A percentile compares a stretch with the other conserved stretches of the same genome.
These are phyloP conservation scores for Daldinia childiae DNA, from an alignment of 495 filamentous ascomycete species.

Conservation along the genomic window DNA sequence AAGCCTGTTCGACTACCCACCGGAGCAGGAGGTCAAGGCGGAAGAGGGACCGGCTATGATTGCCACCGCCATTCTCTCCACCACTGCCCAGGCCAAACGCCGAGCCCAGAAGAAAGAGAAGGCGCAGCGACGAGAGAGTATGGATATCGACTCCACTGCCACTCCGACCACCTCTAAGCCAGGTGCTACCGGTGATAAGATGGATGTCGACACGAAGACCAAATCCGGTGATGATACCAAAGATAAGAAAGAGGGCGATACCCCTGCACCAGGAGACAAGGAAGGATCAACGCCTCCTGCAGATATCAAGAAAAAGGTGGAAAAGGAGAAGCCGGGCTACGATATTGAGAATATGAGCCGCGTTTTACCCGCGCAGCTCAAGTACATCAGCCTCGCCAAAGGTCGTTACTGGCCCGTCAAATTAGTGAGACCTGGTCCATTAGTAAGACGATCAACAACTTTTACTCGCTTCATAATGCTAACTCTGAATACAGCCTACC, in stretches of 20 bases:
- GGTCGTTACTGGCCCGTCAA: constrained; percentile 94
- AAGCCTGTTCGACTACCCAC: constrained; percentile 97
- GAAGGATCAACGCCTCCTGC: constrained; percentile 58
- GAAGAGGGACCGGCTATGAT: constrained; percentile 95
- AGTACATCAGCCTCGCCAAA: constrained; percentile 90
- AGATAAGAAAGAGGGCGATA: constrained; percentile 65
- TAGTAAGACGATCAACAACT: constrained; percentile 7
- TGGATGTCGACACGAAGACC: constrained; percentile 82
- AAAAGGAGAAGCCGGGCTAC: constrained; percentile 97
- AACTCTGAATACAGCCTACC: constrained; percentile 73
- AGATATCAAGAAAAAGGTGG: constrained; percentile 79
- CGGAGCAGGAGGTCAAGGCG: constrained; percentile 91
- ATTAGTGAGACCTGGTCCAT: constrained; percentile 69
- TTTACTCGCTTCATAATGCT: constrained; percentile 46
- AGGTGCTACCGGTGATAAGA: constrained; percentile 75
- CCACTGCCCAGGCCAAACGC: constrained; percentile 95
- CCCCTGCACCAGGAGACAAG: constrained; percentile 61
- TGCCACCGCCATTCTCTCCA: constrained; percentile 94
- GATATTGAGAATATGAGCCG: constrained; percentile 97
- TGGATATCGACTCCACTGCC: constrained; percentile 87
- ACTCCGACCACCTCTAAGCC: constrained; percentile 72
- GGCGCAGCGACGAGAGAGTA: constrained; percentile 79
- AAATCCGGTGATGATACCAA: constrained; percentile 72
- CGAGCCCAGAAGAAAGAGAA: constrained; percentile 80
- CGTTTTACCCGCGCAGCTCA: constrained; percentile 91